Conservation (phyloP, 352 stramenopile genomes). For the Globisporangium okanoganense region DNA sequence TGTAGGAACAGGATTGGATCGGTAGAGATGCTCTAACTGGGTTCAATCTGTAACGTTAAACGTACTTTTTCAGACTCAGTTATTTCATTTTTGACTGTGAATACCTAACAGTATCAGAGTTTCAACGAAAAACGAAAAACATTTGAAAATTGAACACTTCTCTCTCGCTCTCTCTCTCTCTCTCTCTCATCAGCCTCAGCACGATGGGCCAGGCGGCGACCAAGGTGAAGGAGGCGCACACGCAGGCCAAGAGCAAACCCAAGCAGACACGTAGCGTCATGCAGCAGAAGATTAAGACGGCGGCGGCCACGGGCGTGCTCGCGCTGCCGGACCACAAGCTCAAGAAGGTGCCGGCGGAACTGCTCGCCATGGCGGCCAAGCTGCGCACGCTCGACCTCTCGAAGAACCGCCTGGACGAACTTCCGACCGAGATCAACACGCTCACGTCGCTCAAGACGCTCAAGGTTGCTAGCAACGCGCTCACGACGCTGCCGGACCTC, state of each 20-base stretch:
- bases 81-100: too few relatives aligned
- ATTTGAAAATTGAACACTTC: background rate
- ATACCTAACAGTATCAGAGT: too few relatives aligned
- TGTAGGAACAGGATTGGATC: too few relatives aligned
- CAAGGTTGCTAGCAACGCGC: conserved; percentile 59
- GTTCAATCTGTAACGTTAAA: too few relatives aligned
- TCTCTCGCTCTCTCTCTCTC: too few relatives aligned
- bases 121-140: too few relatives aligned
- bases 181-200: background rate
- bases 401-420: conserved; percentile 52
- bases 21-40: too few relatives aligned
- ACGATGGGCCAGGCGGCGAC: conserved; percentile 58
- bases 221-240: conserved; percentile 64
- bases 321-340: conserved; percentile 73
- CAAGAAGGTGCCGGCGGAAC: conserved; percentile 57
- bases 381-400: conserved; percentile 75
- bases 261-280: conserved; percentile 74
- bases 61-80: too few relatives aligned
- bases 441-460: conserved; percentile 67
- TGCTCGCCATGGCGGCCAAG: conserved; percentile 37
- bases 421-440: conserved; percentile 35
- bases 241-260: conserved; percentile 74
- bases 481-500: conserved; percentile 59
- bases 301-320: conserved; percentile 58
- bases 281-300: conserved; percentile 72